phyloP scores from a whole-genome alignment of 2,329 filamentous ascomycete genomes.

The Aspergillus glaucus region DNA sequence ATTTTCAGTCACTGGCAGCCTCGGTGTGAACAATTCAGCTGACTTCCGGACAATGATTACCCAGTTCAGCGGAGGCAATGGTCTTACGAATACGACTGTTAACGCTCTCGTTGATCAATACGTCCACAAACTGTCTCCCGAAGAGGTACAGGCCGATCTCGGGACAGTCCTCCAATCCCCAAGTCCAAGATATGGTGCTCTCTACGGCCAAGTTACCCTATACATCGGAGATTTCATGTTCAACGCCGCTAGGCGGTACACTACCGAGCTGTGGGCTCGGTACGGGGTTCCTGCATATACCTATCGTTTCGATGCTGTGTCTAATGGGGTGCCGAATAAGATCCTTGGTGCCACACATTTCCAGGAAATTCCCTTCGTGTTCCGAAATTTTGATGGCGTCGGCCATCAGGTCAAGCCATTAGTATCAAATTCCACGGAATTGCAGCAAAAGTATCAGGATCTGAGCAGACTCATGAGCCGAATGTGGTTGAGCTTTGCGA shows the following conservation, averaged over 20 bases:
- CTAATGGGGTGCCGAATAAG: constrained; percentile 2
- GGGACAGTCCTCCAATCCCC: neutral
- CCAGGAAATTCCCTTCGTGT: constrained; percentile 6
- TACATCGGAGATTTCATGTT: constrained; percentile 8
- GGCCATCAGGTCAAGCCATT: neutral
- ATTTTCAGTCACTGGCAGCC: neutral
- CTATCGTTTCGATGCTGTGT: constrained; percentile 8
- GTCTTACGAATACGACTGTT: neutral
- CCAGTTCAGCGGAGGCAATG: neutral
- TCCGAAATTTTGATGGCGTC: constrained; percentile 3
- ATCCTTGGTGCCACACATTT: constrained; percentile 6
- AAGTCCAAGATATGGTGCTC: constrained; percentile 5
- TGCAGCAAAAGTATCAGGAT: neutral
- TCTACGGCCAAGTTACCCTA: constrained; percentile 6
- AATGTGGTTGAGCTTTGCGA: constrained; percentile 9
- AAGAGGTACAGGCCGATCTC: neutral
- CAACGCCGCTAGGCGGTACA: constrained; percentile 8
- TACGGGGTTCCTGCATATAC: constrained; percentile 6
- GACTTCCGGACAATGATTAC: neutral
- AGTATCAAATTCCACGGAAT: neutral
- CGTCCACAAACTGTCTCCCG: neutral
- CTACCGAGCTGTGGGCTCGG: constrained; percentile 5
- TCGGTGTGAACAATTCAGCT: neutral
- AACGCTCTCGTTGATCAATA: neutral
- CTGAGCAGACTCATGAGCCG: constrained; percentile 2